These are phyloP conservation scores for Cicer pinnatifidum DNA, from an alignment of 306 rosid genomes.

Conservation along the genomic window DNA sequence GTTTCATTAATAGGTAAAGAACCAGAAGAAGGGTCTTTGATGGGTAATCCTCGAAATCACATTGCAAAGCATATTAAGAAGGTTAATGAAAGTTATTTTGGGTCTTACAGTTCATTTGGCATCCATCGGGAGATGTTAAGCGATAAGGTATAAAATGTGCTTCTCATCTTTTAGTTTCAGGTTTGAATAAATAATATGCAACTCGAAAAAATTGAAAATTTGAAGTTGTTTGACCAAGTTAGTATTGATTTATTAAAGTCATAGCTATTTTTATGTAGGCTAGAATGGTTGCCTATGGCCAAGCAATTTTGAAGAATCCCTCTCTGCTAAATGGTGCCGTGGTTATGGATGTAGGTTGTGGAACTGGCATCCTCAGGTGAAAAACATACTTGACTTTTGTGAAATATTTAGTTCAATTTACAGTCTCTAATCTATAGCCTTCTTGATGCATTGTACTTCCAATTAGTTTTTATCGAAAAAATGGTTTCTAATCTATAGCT, in stretches of 20 bases:
- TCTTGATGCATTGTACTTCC: no score
- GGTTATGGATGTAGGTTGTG: conserved; percentile 95
- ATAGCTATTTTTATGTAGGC: conserved; percentile 56
- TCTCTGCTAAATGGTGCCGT: conserved; percentile 75
- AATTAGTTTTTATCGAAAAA: no score
- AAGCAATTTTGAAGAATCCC: conserved; percentile 80
- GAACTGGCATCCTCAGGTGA: conserved; percentile 95
- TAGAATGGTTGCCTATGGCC: conserved; percentile 89
- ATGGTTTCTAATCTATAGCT: no score
- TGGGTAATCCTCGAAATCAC: conserved; percentile 52
- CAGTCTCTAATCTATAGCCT: neutral
- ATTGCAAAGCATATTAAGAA: conserved; percentile 64
- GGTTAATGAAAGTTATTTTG: conserved; percentile 82
- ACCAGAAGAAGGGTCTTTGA: conserved; percentile 44
- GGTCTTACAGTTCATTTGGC: conserved; percentile 87
- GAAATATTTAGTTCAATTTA: neutral
- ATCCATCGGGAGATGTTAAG: conserved; percentile 96
- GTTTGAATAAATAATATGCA: conserved; percentile 27
- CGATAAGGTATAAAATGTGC: conserved; percentile 68
- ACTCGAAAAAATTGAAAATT: conserved; percentile 15
- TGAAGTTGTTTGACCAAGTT: conserved; percentile 16
- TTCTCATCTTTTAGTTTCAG: conserved; percentile 33
- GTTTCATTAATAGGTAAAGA: conserved; percentile 44
- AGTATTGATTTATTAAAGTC: conserved; percentile 8
- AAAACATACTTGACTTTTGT: conserved; percentile 43